These are phyloP conservation scores for Symbiodinium pilosum DNA, from an alignment of 73 alveolate genomes.

Conservation along the genomic window DNA sequence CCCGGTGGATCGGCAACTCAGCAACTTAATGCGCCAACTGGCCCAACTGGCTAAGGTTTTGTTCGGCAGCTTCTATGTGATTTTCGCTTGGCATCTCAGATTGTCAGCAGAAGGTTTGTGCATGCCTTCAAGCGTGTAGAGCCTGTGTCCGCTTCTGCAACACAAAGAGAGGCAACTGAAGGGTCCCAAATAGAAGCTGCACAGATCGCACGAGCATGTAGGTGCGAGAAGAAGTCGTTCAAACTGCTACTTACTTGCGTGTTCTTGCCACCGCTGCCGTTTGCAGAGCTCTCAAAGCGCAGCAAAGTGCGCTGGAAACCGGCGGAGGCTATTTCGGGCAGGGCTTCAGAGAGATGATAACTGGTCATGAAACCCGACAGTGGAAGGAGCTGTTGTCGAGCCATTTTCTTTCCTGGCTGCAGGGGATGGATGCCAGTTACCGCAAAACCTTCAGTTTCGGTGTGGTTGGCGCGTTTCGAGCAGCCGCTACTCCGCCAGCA, in stretches of 20 bases:
- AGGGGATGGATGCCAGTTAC: slow-evolving; percentile 5
- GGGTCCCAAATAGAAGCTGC: too few species aligned
- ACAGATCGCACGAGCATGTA: too few species aligned
- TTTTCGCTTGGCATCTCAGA: slow-evolving; percentile 44
- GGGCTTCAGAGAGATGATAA: too few species aligned
- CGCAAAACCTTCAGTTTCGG: background rate
- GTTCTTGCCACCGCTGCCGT: background rate
- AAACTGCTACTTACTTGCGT: too few species aligned
- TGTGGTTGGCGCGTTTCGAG: slow-evolving; percentile 4
- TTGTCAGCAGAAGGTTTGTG: too few species aligned
- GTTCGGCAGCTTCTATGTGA: slow-evolving; percentile 67
- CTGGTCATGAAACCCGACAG: too few species aligned
- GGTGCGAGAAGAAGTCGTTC: too few species aligned
- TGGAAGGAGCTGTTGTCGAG: too few species aligned
- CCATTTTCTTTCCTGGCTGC: background rate
- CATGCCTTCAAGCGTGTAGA: too few species aligned
- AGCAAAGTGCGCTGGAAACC: background rate
- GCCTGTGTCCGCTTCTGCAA: too few species aligned
- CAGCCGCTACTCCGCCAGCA: background rate
- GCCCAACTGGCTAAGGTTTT: slow-evolving; percentile 17
- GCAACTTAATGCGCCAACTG: background rate
- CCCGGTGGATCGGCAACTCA: background rate
- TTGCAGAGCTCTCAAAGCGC: background rate
- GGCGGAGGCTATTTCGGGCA: background rate
- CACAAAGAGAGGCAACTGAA: too few species aligned